phyloP scores from a whole-genome alignment of 208 protist genomes.

The Acanthamoeba healyi region DNA sequence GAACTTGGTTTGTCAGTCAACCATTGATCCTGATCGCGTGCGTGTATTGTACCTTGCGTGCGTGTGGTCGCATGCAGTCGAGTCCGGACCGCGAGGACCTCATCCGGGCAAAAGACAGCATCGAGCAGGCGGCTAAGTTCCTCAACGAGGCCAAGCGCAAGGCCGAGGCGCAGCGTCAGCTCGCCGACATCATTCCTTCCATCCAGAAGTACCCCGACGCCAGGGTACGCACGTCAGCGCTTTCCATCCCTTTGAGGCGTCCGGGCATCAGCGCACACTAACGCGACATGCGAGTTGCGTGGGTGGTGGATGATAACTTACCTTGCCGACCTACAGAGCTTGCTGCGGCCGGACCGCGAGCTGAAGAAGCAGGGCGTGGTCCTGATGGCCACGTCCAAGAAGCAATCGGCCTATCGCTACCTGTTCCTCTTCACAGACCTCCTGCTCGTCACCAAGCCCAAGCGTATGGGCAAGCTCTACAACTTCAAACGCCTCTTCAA shows the following conservation, averaged over 20 bases:
- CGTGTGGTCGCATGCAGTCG: background rate
- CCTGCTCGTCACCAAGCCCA: constrained; percentile 31
- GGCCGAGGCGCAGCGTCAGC: constrained; percentile 28
- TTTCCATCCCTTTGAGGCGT: background rate
- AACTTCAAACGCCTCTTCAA: background rate
- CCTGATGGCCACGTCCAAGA: background rate
- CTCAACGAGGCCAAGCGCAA: constrained; percentile 37
- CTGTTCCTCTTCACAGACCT: constrained; percentile 36
- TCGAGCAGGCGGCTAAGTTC: constrained; percentile 24
- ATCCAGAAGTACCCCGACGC: constrained; percentile 25
- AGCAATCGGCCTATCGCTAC: constrained; percentile 9
- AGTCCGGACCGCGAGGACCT: background rate
- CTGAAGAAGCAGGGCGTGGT: constrained; percentile 24
- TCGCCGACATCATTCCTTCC: background rate
- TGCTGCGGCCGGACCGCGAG: background rate
- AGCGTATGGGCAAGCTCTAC: constrained; percentile 14
- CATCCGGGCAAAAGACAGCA: background rate
- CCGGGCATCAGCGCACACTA: no score
- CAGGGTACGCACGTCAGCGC: background rate
- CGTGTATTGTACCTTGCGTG: background rate
- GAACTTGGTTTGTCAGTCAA: background rate
- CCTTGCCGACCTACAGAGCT: background rate
- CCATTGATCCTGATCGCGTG: background rate
- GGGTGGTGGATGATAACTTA: background rate
- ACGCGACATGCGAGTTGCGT: background rate